Base-by-base conservation (phyloP, 345 rosid species). In the Pseudoturritis turrita region DNA sequence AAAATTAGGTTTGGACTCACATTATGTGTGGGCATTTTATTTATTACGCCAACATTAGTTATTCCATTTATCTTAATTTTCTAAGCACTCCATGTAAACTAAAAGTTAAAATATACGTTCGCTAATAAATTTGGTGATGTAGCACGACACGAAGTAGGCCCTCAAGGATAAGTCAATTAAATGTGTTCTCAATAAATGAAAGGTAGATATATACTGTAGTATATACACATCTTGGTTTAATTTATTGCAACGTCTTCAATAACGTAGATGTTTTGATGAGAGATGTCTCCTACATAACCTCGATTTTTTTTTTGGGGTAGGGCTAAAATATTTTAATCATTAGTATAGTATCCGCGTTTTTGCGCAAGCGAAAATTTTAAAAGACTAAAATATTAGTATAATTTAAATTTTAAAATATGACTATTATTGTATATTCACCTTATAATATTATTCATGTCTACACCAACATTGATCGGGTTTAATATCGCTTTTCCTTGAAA, bases 1-100 rank as follows among this genome's bases (percentile, higher is more conserved):
- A 21, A 54, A 31, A 33, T 41, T 62, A 62, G 70, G 76, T 62
- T 21, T 72, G 63, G 70, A 54, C 26, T 72, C 76, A 62, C 70
- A 31, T 53, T 71, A 51, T 26, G 68, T 10, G 28, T 18, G 46
- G 23, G 46, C 4, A n/a, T n/a, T 51, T 43, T 23, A 23, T 65
- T 65, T 37, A 65, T 37, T 25, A 65, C 8, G 71, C 49, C 7
- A 12, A 17, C 59, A 59, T 59, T 49, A 23, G 25, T 37, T 19
- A 18, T 8, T 29, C 11, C 19, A 47, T 40, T 70, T 59, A 11
- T 17, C 25, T 22, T 47, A 15, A 40, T 17, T 59, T 59, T 26
- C 7, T 47, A 36, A 23, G 13, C 23, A 13, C 50, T 29, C 28
- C 55, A 21, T 37, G 5, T 17, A 70, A 36, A 29, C 35, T 15